Conservation (phyloP, 805 yeast species). For the Saccharomyces paradoxus region DNA sequence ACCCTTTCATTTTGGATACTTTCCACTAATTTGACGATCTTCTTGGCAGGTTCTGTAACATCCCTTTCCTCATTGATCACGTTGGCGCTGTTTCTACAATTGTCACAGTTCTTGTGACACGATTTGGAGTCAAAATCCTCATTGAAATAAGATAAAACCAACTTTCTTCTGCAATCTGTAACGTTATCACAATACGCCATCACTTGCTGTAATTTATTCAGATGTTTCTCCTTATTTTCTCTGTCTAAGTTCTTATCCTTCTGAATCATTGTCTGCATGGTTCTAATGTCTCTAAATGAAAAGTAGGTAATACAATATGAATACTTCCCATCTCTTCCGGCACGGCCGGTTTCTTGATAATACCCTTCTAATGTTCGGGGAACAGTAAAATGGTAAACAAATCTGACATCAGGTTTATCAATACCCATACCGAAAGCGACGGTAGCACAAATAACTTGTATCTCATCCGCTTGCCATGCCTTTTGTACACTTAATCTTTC, state of each 20-base stretch:
- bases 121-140: slow-evolving; percentile 62
- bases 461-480: slow-evolving; percentile 68
- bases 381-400: slow-evolving; percentile 78
- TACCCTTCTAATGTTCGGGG: slow-evolving; percentile 94
- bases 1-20: slow-evolving; percentile 51
- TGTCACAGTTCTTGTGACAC: slow-evolving; percentile 78
- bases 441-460: slow-evolving; percentile 89
- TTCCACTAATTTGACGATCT: slow-evolving; percentile 52
- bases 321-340: slow-evolving; percentile 87
- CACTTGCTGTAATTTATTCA: slow-evolving; percentile 71
- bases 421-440: slow-evolving; percentile 99
- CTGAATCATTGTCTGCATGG: slow-evolving; percentile 68
- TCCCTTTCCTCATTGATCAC: slow-evolving; percentile 48
- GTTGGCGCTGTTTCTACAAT: slow-evolving; percentile 49
- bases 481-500: slow-evolving; percentile 64
- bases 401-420: slow-evolving; percentile 93
- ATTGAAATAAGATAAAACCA: slow-evolving; percentile 85
- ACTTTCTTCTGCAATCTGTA: slow-evolving; percentile 84
- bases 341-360: slow-evolving; percentile 97
- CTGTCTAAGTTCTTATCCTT: slow-evolving; percentile 62
- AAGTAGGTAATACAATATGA: slow-evolving; percentile 82
- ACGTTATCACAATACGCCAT: slow-evolving; percentile 87
- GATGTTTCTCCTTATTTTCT: slow-evolving; percentile 67
- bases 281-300: slow-evolving; percentile 69
- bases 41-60: slow-evolving; percentile 56